These are phyloP conservation scores for Ceriops decandra DNA, from an alignment of 345 rosid genomes.

Conservation along the genomic window DNA sequence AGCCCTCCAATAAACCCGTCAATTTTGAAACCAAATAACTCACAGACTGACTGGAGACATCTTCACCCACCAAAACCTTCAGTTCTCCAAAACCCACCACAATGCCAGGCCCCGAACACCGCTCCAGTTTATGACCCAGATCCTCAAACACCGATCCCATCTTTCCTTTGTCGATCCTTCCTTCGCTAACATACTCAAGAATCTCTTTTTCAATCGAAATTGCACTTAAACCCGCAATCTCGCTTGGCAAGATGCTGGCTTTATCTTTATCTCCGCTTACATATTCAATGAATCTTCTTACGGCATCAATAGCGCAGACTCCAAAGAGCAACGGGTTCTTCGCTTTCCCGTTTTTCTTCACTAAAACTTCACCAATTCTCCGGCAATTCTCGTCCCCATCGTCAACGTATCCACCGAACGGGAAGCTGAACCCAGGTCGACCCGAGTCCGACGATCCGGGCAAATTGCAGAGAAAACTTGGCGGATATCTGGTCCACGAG, in stretches of 20 bases:
- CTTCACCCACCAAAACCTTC: conserved; percentile 31
- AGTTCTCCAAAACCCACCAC: conserved; percentile 54
- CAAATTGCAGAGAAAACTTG: conserved; percentile 42
- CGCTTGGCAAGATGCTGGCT: conserved; percentile 34
- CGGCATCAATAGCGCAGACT: conserved; percentile 39
- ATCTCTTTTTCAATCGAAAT: conserved; percentile 44
- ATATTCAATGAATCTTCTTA: conserved; percentile 37
- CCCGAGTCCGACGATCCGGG: conserved; percentile 18
- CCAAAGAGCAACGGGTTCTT: conserved; percentile 58
- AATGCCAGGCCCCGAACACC: conserved; percentile 32
- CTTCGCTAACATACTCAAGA: conserved; percentile 26
- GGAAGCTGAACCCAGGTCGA: conserved; percentile 38
- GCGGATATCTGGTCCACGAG: conserved; percentile 38
- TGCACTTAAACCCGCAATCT: conserved; percentile 39
- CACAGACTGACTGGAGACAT: conserved; percentile 13
- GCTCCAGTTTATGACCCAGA: conserved; percentile 23
- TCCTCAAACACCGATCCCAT: conserved; percentile 34
- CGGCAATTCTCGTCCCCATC: conserved; percentile 44
- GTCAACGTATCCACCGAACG: conserved; percentile 23
- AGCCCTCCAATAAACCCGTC: conserved; percentile 36
- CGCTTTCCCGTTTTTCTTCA: conserved; percentile 26
- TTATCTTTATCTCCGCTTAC: conserved; percentile 27
- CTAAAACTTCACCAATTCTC: conserved; percentile 43
- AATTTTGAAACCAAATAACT: conserved; percentile 40
- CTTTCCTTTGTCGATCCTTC: conserved; percentile 29